These are phyloP conservation scores for Trypanosoma caninum DNA, from an alignment of 208 protist species.

Conservation along the genomic window DNA sequence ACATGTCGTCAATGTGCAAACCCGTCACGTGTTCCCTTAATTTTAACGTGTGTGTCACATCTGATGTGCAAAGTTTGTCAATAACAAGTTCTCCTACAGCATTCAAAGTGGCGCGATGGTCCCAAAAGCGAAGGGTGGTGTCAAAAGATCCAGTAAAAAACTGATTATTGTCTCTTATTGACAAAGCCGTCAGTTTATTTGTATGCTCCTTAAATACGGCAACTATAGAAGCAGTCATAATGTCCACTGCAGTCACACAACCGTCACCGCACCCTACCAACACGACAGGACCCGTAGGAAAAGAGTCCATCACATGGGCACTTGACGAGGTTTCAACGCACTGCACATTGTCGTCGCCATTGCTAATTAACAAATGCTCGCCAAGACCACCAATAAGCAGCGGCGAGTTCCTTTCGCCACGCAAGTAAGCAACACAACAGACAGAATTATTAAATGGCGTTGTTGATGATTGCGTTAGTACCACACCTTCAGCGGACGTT, in stretches of 20 bases:
- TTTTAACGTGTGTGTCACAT: constrained; percentile 57
- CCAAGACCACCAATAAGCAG: constrained; percentile 74
- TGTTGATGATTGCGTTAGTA: constrained; percentile 42
- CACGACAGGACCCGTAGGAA: constrained; percentile 35
- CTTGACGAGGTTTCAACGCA: constrained; percentile 53
- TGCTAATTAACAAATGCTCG: constrained; percentile 59
- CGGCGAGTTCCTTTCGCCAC: constrained; percentile 34
- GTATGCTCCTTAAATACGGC: constrained; percentile 50
- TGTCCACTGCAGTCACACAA: constrained; percentile 57
- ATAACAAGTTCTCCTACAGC: constrained; percentile 29
- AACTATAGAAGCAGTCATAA: constrained; percentile 22
- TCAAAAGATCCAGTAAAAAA: constrained; percentile 85
- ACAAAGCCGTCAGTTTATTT: constrained; percentile 71
- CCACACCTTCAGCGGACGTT: constrained; percentile 17
- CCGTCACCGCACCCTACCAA: constrained; percentile 80
- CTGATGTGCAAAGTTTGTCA: not conserved
- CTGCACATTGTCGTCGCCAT: constrained; percentile 28
- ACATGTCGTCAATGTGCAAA: constrained; percentile 65
- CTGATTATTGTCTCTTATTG: constrained; percentile 61
- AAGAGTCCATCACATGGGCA: constrained; percentile 63
- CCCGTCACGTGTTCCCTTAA: constrained; percentile 83
- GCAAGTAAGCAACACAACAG: constrained; percentile 71
- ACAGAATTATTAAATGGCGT: constrained; percentile 68
- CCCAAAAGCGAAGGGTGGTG: constrained; percentile 77
- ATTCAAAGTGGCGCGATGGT: constrained; percentile 42